Evolutionary conservation across 2,329 filamentous ascomycete species (phyloP), one percentile per base, ranked within the genome.

Genomic region (Coniochaeta prunicola): DNA sequence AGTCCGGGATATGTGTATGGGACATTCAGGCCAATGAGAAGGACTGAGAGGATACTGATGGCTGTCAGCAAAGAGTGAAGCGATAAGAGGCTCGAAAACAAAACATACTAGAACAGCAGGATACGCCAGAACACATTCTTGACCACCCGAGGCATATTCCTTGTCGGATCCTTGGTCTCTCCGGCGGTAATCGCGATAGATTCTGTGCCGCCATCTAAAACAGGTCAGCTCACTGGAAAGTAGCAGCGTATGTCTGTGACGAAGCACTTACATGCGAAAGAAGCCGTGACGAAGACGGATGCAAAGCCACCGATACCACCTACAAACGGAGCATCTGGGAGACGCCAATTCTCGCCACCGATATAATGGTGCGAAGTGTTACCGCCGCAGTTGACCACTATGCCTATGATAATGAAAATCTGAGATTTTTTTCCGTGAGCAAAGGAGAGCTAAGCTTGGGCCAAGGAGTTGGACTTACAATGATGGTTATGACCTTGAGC

Each of bases 111-210:
- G 69, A 84, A 84, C 9, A 83, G 73, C 3, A 84, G 61, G 57
- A 85, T 84, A 5, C 84, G 79, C 82, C 82, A 87, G 65, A 87
- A 86, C 40, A 86, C 83, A 58, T 87, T 87, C 63, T 83, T 83
- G 53, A 88, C 82, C 2, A 87, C 85, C 3, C 78, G 77, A 1
- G 86, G 86, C 34, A 88, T 72, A 59, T 79, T 86, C 62, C 77
- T 79, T 19, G 81, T 77, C 0, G 86, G 85, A 63, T 87, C 77
- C 63, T 81, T 83, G 1, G 85, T 87, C 68, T 88, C 85, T 48
- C 85, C 85, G 1, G 85, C 85, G 0, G 85, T 87, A 59, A 88
- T 84, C 56, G 83, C 84, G 55, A 88, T 86, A 34, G 80, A 83
- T 68, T 87, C 85, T 2, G 83, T 86, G 57, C 84, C 85, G 34